Base-by-base conservation (phyloP, 164 flowering plant genomes). In the Berberis vulgaris region DNA sequence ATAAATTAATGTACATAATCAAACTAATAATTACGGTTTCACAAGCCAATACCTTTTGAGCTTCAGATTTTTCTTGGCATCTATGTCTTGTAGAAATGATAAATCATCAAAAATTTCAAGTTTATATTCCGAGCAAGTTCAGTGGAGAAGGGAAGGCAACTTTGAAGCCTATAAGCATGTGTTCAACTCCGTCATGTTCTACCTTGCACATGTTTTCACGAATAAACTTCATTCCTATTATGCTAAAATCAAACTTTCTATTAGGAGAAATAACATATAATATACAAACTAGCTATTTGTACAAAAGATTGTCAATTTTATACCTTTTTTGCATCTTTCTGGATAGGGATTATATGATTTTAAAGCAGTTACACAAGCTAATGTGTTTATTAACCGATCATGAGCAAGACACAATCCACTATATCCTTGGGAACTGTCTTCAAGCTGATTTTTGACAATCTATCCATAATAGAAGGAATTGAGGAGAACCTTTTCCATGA, bases 161-260 rank as follows among this genome's bases (percentile, higher is more conserved):
- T 74, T 93, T 96, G 49, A 93, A 93, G 1, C 97, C 98, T 0
- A 90, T 84, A 0, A 88, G 92, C 94, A 93, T 90, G 75, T 88
- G 96, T 75, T 86, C 92, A 0, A 67, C 79, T 39, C 82, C 76
- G 60, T 87, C 98, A 7, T 81, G 73, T 67, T 70, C 80, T 2
- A 93, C 82, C 76, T 75, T 88, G 40, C 58, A 2, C 41, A 93
- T 58, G 67, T 90, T 90, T 40, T 79, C 77, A 6, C 67, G 73
- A 39, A 88, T 74, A 68, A 84, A 93, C 1, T 4, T 1, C 60
- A 87, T 46, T 38, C 97, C 96, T 93, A 41, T 41, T 41, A 61
- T 47, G 1, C 4, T 26, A 26, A 41, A 62, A 52, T 6, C n/a
- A 52, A 11, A 7, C 11, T 1, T 52, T 1, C 4, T 10, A 52